These are phyloP conservation scores for Bolboschoenoplectus hybrid DNA, from an alignment of 202 grass and related monocot species.

Conservation along the genomic window DNA sequence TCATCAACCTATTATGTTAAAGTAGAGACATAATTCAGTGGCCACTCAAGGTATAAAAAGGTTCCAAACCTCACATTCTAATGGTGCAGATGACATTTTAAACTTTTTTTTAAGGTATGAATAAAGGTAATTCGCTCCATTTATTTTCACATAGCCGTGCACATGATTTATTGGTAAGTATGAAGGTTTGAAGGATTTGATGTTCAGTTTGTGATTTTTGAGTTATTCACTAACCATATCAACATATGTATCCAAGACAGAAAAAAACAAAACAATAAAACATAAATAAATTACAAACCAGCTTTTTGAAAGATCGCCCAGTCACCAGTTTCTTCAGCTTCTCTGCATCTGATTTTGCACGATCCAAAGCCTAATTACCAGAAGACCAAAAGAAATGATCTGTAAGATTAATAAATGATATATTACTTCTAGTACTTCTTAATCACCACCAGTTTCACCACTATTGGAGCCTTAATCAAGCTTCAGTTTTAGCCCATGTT, in stretches of 20 bases:
- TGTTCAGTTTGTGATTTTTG: not conserved
- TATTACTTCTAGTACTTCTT: not conserved
- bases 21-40: not conserved
- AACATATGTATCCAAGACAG: not conserved
- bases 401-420: not conserved
- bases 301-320: conserved; percentile 62
- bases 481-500: not conserved
- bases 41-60: not conserved
- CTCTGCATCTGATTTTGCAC: conserved; percentile 93
- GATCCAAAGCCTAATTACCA: conserved; percentile 66
- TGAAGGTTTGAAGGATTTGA: not conserved
- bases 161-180: not conserved
- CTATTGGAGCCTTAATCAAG: not conserved
- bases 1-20: not conserved
- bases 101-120: not conserved
- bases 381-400: not conserved
- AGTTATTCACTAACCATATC: conserved; percentile 18
- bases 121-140: not conserved
- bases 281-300: conserved; percentile 49
- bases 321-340: conserved; percentile 79
- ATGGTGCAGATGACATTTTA: not conserved
- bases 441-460: not conserved
- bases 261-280: not conserved
- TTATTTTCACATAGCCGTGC: not conserved
- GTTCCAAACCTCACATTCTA: not conserved